Evolutionary conservation across 805 yeast species (phyloP).

Genomic region (Henningerozyma blattae): DNA sequence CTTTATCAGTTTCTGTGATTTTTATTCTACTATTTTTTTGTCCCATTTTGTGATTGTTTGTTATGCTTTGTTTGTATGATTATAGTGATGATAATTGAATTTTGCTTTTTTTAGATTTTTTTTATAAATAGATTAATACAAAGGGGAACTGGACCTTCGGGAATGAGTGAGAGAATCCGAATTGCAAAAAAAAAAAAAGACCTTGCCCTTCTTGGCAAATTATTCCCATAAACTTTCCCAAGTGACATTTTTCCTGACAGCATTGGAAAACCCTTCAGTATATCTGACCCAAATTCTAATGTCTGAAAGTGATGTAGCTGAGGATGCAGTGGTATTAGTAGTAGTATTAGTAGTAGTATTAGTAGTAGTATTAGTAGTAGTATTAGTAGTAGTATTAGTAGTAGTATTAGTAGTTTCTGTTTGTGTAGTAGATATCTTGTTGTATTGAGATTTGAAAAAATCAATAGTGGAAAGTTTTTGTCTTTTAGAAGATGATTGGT

Average conservation of each 20-base stretch:
- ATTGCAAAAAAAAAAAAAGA: too few relatives aligned
- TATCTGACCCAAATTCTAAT: conserved; percentile 68
- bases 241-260: conserved; percentile 71
- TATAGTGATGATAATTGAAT: too few relatives aligned
- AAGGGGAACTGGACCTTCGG: too few relatives aligned
- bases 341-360: neutral
- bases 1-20: conserved; percentile 75
- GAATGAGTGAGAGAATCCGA: too few relatives aligned
- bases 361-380: neutral
- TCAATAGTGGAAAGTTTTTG: conserved; percentile 17
- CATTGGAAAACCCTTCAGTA: conserved; percentile 86
- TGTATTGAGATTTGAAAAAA: conserved; percentile 35
- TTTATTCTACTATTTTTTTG: conserved; percentile 36
- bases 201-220: neutral
- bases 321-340: neutral
- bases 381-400: neutral
- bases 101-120: too few relatives aligned
- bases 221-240: conserved; percentile 52
- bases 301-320: too few relatives aligned
- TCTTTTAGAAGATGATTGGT: neutral
- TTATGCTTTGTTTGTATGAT: too few relatives aligned
- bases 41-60: too few relatives aligned
- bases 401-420: neutral
- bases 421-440: conserved; percentile 1
- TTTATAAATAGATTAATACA: too few relatives aligned